Base-by-base conservation (phyloP, 345 rosid genomes). In the Citrus mangshanensis region DNA sequence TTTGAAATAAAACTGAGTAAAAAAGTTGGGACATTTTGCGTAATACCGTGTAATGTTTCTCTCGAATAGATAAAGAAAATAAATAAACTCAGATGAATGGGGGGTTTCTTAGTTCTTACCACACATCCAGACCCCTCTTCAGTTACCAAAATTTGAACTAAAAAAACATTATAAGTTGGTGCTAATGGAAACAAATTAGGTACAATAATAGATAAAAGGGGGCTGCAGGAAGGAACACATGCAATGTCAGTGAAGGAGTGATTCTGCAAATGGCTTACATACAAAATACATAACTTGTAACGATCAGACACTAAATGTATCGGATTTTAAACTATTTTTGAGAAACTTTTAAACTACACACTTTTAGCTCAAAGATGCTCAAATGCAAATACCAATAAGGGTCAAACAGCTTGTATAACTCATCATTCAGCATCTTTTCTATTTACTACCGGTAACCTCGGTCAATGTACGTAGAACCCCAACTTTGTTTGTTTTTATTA, bases 201-300 rank as follows among this genome's bases (percentile, higher is more conserved):
- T 25, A n/a, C 60, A 64, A 28, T 10, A 7, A 66, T 12, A 40
- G 46, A 63, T 35, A 38, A 79, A 69, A n/a, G 35, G 42, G 42
- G 28, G 70, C 56, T 74, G 79, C 77, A 70, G 73, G 3, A 51
- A 82, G 34, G 34, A 32, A 4, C 83, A 80, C 81, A 82, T 79
- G 85, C 77, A 73, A 25, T 79, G 72, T 58, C 49, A 75, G 22
- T 32, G 64, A 22, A 21, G 19, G 40, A 64, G 46, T 68, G 76
- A 27, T 68, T 68, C 71, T 77, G 55, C 77, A 49, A 68, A 66
- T 34, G 37, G 35, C 13, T 32, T 18, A 8, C 40, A 34, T 16
- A 34, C 35, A n/a, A 67, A n/a, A 37, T 42, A 54, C 22, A 54
- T 54, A 4, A 18, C 58, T 54, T 5, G 1, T 54, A 54, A 54